Base-by-base conservation (phyloP, 2,329 filamentous ascomycete species). In the Xylariomycetidae sp. region DNA sequence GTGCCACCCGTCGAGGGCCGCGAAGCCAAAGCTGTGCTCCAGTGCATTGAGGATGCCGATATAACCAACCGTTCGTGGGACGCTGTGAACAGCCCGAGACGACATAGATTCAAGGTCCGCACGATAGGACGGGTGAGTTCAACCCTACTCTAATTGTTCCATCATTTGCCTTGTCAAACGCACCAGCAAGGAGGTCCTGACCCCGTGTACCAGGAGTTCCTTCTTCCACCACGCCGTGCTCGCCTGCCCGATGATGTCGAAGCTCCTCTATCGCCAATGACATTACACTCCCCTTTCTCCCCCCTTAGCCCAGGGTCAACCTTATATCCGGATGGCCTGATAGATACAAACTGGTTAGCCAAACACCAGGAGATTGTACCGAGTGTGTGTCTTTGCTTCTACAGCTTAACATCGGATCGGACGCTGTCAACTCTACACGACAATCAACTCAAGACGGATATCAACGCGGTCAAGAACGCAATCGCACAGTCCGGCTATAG, bases 251-350 rank as follows among this genome's bases (percentile, higher is more conserved):
- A 69, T 29, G 63, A 70, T 34, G 61, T 70, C 48, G 68, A 73
- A 31, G 51, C 60, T 4, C 61, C 70, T 33, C 58, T 62, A 23
- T 57, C 66, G 16, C 60, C 68, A 13, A 63, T 70, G 38, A 65
- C 79, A n/a, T 65, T 95, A 4, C 90, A 96, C 59, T 96, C 92
- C 10, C 86, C 89, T 2, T 79, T 95, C 46, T 96, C 92, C 3
- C 92, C 90, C 1, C 70, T 96, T 19, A 92, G 85, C 24, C 88
- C 89, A 4, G 74, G 73, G 6, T 95, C 90, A 6, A 69, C 78
- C 3, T 72, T 93, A 3, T 96, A 92, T 54, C 89, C 90, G 6
- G 92, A 96, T 61, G 92, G 90, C 4, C 67, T 95, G 38, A 78
- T 95, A 56, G 79, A 88, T 39, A 72, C 81, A 14, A 63, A 76